These are phyloP conservation scores for Jimgerdemannia lactiflua DNA, from an alignment of 192 early-diverging fungal species.

Conservation along the genomic window DNA sequence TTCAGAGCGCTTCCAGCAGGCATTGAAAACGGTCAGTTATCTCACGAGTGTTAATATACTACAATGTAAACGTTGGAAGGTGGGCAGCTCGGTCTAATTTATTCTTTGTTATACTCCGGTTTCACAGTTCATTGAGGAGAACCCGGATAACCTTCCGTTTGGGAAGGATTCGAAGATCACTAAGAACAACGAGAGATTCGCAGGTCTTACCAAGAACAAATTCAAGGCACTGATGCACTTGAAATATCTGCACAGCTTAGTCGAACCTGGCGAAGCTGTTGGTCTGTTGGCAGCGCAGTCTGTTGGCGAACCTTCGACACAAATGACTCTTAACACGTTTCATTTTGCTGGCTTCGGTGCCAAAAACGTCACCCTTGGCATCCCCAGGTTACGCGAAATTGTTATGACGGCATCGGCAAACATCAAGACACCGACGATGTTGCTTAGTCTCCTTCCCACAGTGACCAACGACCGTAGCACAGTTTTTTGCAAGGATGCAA, in stretches of 20 bases:
- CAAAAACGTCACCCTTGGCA: slow-evolving; percentile 99
- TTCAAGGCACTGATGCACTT: slow-evolving; percentile 94
- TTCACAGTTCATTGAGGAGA: slow-evolving; percentile 60
- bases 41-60: not conserved
- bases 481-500: slow-evolving; percentile 69
- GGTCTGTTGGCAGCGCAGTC: slow-evolving; percentile 96
- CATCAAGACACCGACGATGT: slow-evolving; percentile 94
- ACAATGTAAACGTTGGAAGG: not conserved
- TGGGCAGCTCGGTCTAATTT: slow-evolving; percentile 7
- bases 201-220: slow-evolving; percentile 54
- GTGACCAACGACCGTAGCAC: slow-evolving; percentile 63
- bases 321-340: slow-evolving; percentile 99
- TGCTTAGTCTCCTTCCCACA: slow-evolving; percentile 68
- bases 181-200: slow-evolving; percentile 56
- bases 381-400: slow-evolving; percentile 98
- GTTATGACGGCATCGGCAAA: slow-evolving; percentile 95
- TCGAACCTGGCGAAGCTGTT: slow-evolving; percentile 97
- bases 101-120: slow-evolving; percentile 5
- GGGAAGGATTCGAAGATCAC: slow-evolving; percentile 45
- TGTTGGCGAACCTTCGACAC: slow-evolving; percentile 99
- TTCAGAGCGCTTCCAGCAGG: slow-evolving; percentile 79
- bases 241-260: slow-evolving; percentile 91
- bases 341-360: slow-evolving; percentile 97
- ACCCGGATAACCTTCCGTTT: slow-evolving; percentile 65
- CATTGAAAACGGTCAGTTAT: slow-evolving; percentile 45